Conservation (phyloP, 2,329 filamentous ascomycete genomes). For the Cylindrodendrum hubeiense region DNA sequence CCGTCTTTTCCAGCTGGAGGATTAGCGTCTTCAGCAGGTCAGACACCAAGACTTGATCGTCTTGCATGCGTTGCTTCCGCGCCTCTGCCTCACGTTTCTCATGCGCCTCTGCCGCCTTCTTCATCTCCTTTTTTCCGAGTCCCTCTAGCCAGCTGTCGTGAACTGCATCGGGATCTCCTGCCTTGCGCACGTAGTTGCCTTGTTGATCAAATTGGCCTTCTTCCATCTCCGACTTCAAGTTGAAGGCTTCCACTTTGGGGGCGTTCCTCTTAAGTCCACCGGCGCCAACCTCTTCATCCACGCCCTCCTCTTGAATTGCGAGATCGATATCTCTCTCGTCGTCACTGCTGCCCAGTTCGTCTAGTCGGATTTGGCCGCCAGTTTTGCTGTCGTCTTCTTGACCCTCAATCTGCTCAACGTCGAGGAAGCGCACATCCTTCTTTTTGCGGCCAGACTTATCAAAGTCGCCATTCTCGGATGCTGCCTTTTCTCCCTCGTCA, state of each 20-base stretch:
- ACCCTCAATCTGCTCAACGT: constrained; percentile 77
- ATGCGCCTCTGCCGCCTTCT: constrained; percentile 85
- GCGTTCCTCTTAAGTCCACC: constrained; percentile 94
- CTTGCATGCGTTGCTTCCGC: constrained; percentile 76
- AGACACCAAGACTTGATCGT: constrained; percentile 80
- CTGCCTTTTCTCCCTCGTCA: constrained; percentile 53
- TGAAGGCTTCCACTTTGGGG: constrained; percentile 95
- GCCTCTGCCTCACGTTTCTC: constrained; percentile 86
- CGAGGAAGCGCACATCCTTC: constrained; percentile 72
- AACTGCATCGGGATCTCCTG: constrained; percentile 86
- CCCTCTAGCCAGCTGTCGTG: constrained; percentile 96
- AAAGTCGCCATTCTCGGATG: constrained; percentile 50
- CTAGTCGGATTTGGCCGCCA: constrained; percentile 77
- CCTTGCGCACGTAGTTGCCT: constrained; percentile 93
- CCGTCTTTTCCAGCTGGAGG: constrained; percentile 77
- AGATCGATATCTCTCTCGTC: constrained; percentile 77
- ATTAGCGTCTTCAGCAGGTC: constrained; percentile 84
- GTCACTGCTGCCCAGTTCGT: constrained; percentile 68
- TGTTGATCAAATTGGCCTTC: constrained; percentile 92
- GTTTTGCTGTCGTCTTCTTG: constrained; percentile 81
- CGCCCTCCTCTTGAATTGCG: constrained; percentile 78
- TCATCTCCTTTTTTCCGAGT: constrained; percentile 93
- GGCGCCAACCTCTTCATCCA: constrained; percentile 91
- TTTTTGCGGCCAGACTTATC: constrained; percentile 66
- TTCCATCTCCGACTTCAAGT: constrained; percentile 89